Conservation (phyloP, 1,284 basidiomycete species). For the Moesziomyces sp. region DNA sequence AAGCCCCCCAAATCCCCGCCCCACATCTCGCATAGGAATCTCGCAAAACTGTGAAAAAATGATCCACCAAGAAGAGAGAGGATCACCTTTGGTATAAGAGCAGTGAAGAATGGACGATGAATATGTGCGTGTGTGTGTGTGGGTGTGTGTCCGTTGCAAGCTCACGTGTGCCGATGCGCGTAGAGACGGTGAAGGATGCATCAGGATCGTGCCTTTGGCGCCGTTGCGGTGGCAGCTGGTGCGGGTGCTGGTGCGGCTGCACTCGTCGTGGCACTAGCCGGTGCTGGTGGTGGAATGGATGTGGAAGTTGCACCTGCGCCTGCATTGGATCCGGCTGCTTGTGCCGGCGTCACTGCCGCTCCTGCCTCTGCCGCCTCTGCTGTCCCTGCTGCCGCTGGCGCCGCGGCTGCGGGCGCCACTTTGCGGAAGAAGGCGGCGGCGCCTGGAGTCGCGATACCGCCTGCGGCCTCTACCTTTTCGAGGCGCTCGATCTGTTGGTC, state of each 20-base stretch:
- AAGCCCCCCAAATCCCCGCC: background rate
- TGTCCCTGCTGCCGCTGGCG: conserved; percentile 1
- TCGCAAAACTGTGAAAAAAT: background rate
- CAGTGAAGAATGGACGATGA: too few relatives aligned
- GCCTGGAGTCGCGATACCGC: conserved; percentile 38
- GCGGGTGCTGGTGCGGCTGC: conserved; percentile 7
- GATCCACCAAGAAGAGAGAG: background rate
- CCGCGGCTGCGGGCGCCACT: background rate
- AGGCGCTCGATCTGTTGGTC: conserved; percentile 56
- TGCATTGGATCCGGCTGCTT: background rate
- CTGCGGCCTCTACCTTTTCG: conserved; percentile 48
- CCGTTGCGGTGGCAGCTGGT: background rate
- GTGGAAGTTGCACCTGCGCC: conserved; percentile 1
- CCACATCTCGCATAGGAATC: too few relatives aligned
- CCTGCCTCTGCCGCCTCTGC: conserved; percentile 1
- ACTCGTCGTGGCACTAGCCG: background rate
- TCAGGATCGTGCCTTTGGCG: conserved; percentile 14
- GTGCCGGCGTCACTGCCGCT: background rate
- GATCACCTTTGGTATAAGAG: background rate
- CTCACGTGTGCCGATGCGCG: background rate
- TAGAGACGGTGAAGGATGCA: background rate
- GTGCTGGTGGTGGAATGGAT: background rate
- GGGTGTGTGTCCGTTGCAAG: too few relatives aligned
- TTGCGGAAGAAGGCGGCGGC: conserved; percentile 43
- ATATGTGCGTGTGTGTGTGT: too few relatives aligned